Base-by-base conservation (phyloP, 23 red algal species). In the Chondrus crispus region DNA sequence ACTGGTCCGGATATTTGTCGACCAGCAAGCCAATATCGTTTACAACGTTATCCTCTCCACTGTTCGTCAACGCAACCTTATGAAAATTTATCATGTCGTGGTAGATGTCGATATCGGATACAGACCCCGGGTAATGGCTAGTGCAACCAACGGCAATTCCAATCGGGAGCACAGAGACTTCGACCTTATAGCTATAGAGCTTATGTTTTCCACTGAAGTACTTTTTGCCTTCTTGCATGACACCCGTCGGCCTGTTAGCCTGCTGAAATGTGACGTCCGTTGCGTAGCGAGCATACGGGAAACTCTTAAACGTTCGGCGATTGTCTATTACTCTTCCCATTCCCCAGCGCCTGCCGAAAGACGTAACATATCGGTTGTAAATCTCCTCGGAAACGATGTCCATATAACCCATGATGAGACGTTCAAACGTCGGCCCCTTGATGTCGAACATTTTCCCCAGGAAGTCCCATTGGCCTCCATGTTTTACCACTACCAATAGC, bases 181-280 rank as follows among this genome's bases (percentile, higher is more conserved):
- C 45, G 2, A 47, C 50, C 46, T 87, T 87, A 72, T 52, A 87
- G 12, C 84, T 47, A 24, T 87, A 87, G 5, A 87, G 13, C 26
- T 87, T 87, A 43, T 74, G 84, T 24, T 87, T 87, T 38, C 66
- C 45, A 24, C 68, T 87, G 8, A 35, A 87, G 33, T 87, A 50
- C 22, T 73, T 9, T 32, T 87, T 87, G 5, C 24, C 84, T 39
- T 87, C 84, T 19, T 87, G 43, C 36, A 74, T 48, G 33, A 41
- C 58, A 39, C 58, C 68, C 38, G 12, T 20, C 3, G 84, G 84
- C 0, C 84, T 42, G 58, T 73, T 87, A 4, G 19, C 13, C 3
- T 87, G 84, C 13, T 87, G 84, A 38, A 87, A 87, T 30, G 50
- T 70, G 37, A 75, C 84, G 43, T 87, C n/a, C n/a, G 64, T 87